Percentiles rank a stretch among this genome's conserved stretches.
Evolutionary conservation across 2,329 filamentous ascomycete species (phyloP).

Genomic region (Aplosporella prunicola): DNA sequence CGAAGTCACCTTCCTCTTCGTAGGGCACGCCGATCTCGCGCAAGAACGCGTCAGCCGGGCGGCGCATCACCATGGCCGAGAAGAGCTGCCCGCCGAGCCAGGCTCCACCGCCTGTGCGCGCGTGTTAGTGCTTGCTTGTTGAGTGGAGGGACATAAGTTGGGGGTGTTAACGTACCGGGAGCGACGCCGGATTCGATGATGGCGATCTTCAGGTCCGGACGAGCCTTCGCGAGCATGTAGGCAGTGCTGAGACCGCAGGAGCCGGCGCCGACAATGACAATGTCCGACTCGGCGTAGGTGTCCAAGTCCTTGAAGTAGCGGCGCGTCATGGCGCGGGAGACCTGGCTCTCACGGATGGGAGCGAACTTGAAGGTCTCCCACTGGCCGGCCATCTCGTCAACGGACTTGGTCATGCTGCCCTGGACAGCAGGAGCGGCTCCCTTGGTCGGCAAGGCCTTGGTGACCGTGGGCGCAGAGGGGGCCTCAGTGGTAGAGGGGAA

Average conservation of each 20-base stretch:
- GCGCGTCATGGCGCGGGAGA: constrained; percentile 85
- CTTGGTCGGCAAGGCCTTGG: constrained; percentile 27
- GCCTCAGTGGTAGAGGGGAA: constrained; percentile 40
- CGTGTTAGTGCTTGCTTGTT: constrained; percentile 1
- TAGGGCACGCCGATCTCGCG: constrained; percentile 72
- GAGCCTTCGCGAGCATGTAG: constrained; percentile 72
- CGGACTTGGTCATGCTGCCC: constrained; percentile 41
- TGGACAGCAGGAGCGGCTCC: constrained; percentile 35
- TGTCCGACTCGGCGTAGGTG: constrained; percentile 81
- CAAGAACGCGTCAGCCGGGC: constrained; percentile 80
- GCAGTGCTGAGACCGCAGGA: constrained; percentile 79
- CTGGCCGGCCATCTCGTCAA: constrained; percentile 60
- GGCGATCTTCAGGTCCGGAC: constrained; percentile 84
- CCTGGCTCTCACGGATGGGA: constrained; percentile 83
- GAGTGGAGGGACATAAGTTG: not conserved
- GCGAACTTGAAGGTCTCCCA: constrained; percentile 78
- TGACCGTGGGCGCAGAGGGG: constrained; percentile 32
- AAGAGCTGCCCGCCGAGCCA: constrained; percentile 94
- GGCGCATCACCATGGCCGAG: constrained; percentile 90
- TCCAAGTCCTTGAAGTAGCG: constrained; percentile 90
- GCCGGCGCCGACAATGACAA: constrained; percentile 86
- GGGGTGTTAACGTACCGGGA: constrained; percentile 41
- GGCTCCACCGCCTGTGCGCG: constrained; percentile 60
- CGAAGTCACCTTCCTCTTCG: constrained; percentile 79
- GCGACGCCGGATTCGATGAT: constrained; percentile 82